Percentiles rank a stretch among this genome's conserved stretches.
Evolutionary conservation across 495 filamentous ascomycete genomes (phyloP).

Genomic region (Darksidea phi): DNA sequence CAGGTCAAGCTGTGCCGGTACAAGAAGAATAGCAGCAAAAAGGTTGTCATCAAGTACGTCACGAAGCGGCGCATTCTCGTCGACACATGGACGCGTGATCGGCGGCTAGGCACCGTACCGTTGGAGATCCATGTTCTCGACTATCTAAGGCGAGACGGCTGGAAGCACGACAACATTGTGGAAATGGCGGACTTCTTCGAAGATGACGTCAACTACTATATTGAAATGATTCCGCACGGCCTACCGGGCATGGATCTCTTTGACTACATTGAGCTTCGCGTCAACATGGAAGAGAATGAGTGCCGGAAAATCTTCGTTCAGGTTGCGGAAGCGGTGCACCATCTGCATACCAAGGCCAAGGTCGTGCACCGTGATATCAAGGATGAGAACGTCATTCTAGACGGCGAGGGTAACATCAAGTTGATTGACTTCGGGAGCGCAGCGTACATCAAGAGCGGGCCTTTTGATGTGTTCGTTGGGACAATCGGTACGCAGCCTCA

Average conservation of each 20-base stretch:
- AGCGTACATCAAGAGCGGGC: slow-evolving; percentile 95
- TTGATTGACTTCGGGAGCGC: slow-evolving; percentile 97
- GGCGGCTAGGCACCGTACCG: slow-evolving; percentile 91
- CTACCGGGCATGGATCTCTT: slow-evolving; percentile 98
- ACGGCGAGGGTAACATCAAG: slow-evolving; percentile 94
- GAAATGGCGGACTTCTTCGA: slow-evolving; percentile 99
- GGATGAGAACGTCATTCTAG: slow-evolving; percentile 94
- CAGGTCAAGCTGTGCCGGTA: slow-evolving; percentile 95
- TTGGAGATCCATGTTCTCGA: slow-evolving; percentile 97
- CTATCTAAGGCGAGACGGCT: slow-evolving; percentile 81
- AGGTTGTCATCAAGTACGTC: slow-evolving; percentile 95
- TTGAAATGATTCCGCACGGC: slow-evolving; percentile 96
- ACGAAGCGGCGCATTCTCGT: slow-evolving; percentile 96
- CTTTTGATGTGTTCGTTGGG: slow-evolving; percentile 98
- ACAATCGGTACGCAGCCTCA: slow-evolving; percentile 76
- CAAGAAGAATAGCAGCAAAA: slow-evolving; percentile 70
- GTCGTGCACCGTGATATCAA: slow-evolving; percentile 99
- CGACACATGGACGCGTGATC: slow-evolving; percentile 96
- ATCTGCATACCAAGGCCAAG: slow-evolving; percentile 84
- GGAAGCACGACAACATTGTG: slow-evolving; percentile 92
- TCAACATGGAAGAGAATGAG: slow-evolving; percentile 94
- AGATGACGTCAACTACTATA: slow-evolving; percentile 97
- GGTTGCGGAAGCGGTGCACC: slow-evolving; percentile 82
- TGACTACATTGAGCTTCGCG: slow-evolving; percentile 94
- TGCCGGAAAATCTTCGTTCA: slow-evolving; percentile 94